Conservation (phyloP, 2,329 filamentous ascomycete species). For the Nemania abortiva region DNA sequence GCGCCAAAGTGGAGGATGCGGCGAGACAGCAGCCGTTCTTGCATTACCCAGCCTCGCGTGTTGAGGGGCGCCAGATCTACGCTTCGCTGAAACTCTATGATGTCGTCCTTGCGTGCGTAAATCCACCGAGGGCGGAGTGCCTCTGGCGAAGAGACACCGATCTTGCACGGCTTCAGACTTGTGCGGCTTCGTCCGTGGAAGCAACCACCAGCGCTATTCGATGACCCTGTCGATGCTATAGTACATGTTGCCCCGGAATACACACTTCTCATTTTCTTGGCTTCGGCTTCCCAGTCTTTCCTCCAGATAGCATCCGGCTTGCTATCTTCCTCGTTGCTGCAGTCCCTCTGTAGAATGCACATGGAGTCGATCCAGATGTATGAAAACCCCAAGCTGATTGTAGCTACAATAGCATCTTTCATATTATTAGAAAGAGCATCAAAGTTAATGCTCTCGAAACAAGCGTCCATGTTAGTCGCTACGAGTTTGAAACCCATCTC, state of each 20-base stretch:
- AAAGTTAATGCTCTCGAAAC: neutral
- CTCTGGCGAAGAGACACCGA: neutral
- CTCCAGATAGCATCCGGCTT: too few relatives aligned
- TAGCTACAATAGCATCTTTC: neutral
- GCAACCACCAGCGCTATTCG: neutral
- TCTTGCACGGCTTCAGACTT: neutral
- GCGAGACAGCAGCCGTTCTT: conserved; percentile 7
- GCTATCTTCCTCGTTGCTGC: too few relatives aligned
- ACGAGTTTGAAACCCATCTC: conserved; percentile 17
- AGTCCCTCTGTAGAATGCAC: neutral
- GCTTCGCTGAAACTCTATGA: conserved; percentile 20
- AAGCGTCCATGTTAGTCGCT: neutral
- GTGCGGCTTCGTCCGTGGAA: neutral
- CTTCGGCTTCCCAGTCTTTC: neutral
- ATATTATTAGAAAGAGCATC: neutral
- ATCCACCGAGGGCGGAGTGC: neutral
- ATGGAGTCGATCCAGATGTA: neutral
- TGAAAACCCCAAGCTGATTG: neutral
- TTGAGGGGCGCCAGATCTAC: conserved; percentile 15
- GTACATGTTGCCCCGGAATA: neutral
- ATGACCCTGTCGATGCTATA: neutral
- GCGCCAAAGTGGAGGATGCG: too few relatives aligned
- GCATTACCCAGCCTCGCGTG: conserved; percentile 17
- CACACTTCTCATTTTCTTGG: neutral
- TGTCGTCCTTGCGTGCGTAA: neutral